Conservation (phyloP, 1,284 basidiomycete genomes). For the Sporisorium sorghi region DNA sequence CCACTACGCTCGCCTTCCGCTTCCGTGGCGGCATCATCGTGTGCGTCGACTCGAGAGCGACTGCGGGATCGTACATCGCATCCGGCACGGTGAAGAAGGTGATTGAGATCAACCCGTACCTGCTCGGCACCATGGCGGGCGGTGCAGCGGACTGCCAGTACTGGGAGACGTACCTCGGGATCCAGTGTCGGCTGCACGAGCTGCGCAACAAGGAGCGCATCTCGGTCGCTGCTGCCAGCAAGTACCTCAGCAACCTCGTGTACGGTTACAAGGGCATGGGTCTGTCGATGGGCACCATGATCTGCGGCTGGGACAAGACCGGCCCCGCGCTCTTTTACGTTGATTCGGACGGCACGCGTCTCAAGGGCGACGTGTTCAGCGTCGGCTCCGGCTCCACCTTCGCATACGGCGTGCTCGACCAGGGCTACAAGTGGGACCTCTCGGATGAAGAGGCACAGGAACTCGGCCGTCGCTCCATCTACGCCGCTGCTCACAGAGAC, state of each 20-base stretch:
- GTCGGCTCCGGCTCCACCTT: conserved; percentile 98
- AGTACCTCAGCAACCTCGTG: conserved; percentile 96
- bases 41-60: conserved; percentile 96
- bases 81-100: conserved; percentile 73
- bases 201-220: conserved; percentile 97
- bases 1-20: conserved; percentile 96
- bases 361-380: conserved; percentile 96
- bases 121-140: conserved; percentile 98
- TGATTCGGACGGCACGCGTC: conserved; percentile 93
- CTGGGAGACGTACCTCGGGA: conserved; percentile 87
- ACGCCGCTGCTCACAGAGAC: conserved; percentile 92
- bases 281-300: conserved; percentile 99
- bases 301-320: conserved; percentile 99
- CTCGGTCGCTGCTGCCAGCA: conserved; percentile 96
- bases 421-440: conserved; percentile 94
- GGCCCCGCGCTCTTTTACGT: conserved; percentile 98
- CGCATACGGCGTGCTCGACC: conserved; percentile 97
- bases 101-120: conserved; percentile 98
- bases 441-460: conserved; percentile 94
- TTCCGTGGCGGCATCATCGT: conserved; percentile 97
- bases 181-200: conserved; percentile 96
- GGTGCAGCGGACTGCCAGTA: conserved; percentile 77
- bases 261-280: conserved; percentile 99
- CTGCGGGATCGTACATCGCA: conserved; percentile 96
- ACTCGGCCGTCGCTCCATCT: conserved; percentile 91